A percentile compares a stretch with the other conserved stretches of the same genome.
These are phyloP conservation scores for Cyanophora paradoxa DNA, from an alignment of 78 protist species.

Conservation along the genomic window DNA sequence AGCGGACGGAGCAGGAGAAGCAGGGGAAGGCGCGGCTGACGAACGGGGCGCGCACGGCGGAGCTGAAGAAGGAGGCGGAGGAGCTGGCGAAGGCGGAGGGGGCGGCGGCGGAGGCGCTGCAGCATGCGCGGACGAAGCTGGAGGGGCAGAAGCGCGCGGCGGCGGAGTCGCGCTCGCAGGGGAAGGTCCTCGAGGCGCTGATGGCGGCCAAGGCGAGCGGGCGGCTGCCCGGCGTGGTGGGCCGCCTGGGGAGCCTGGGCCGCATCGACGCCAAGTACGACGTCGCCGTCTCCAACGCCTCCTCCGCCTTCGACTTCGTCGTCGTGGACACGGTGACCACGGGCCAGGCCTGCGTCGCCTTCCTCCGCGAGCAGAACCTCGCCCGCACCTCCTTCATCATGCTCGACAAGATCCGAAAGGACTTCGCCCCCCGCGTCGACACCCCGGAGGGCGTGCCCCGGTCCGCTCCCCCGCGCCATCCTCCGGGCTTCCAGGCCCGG, in stretches of 20 bases:
- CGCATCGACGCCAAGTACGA: slow-evolving; percentile 81
- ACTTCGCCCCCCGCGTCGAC: neutral
- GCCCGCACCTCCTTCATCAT: slow-evolving; percentile 94
- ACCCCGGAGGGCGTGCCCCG: no score
- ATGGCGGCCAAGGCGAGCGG: slow-evolving; percentile 28
- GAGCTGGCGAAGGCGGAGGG: neutral
- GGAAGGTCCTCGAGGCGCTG: slow-evolving; percentile 36
- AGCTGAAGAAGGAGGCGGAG: neutral
- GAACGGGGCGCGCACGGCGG: neutral
- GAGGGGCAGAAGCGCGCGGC: neutral
- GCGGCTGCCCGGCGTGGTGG: slow-evolving; percentile 67
- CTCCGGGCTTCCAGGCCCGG: slow-evolving; percentile 16
- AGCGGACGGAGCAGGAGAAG: neutral
- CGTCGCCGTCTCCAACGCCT: slow-evolving; percentile 90
- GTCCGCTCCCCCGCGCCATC: neutral
- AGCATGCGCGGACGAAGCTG: neutral
- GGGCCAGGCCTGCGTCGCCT: slow-evolving; percentile 43
- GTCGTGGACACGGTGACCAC: slow-evolving; percentile 81
- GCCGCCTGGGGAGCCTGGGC: slow-evolving; percentile 97
- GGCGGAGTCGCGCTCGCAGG: neutral
- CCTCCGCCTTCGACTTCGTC: slow-evolving; percentile 65
- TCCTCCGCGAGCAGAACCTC: slow-evolving; percentile 46
- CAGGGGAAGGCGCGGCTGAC: neutral
- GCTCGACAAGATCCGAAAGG: slow-evolving; percentile 59
- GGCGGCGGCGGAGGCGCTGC: neutral